phyloP scores from a whole-genome alignment of 2,329 filamentous ascomycete species.

The Cladosporium sp. region DNA sequence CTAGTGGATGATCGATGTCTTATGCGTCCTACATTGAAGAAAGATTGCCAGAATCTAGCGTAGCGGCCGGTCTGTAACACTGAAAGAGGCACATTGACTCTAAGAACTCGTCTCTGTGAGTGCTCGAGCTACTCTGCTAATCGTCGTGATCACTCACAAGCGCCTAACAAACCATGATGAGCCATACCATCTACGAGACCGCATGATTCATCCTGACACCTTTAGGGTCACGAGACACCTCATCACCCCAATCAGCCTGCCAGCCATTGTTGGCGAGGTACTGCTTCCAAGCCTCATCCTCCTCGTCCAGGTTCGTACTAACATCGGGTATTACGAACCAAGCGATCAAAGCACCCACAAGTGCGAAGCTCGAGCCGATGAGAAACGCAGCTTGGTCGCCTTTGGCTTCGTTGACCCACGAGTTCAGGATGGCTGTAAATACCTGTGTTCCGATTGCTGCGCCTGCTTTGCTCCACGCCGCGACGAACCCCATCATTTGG shows the following conservation, averaged over 20 bases:
- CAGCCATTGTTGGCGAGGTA: slow-evolving; percentile 43
- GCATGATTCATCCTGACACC: slow-evolving; percentile 4
- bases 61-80: too few relatives aligned
- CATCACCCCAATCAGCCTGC: slow-evolving; percentile 9
- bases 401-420: slow-evolving; percentile 48
- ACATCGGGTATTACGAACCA: slow-evolving; percentile 46
- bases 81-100: too few relatives aligned
- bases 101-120: too few relatives aligned
- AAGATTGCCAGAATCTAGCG: too few relatives aligned
- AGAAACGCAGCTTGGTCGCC: slow-evolving; percentile 80
- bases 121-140: too few relatives aligned
- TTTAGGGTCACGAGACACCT: background rate
- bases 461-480: slow-evolving; percentile 63
- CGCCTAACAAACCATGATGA: too few relatives aligned
- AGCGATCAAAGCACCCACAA: slow-evolving; percentile 64
- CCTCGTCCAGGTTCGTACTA: slow-evolving; percentile 25
- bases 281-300: slow-evolving; percentile 41
- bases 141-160: too few relatives aligned
- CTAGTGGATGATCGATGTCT: too few relatives aligned
- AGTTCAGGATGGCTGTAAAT: slow-evolving; percentile 61
- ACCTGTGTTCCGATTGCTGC: slow-evolving; percentile 84
- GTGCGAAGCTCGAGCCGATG: slow-evolving; percentile 69
- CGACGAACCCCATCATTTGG: slow-evolving; percentile 65
- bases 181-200: background rate
- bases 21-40: too few relatives aligned